Conservation (phyloP, 345 rosid genomes). For the Arabidopsis suecica region DNA sequence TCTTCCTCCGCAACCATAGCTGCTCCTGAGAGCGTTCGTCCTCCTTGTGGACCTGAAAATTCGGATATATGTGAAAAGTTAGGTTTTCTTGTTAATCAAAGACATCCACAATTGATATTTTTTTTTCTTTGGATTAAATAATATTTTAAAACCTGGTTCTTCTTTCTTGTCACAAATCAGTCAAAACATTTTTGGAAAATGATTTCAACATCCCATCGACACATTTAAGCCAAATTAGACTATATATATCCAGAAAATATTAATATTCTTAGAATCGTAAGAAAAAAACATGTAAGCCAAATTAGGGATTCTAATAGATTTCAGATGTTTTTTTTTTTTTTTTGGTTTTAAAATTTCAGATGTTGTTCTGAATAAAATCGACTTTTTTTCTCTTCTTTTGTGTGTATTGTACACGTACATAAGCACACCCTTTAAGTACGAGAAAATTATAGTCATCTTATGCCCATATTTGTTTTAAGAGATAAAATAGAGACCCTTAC, state of each 20-base stretch:
- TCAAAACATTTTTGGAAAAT: constrained; percentile 21
- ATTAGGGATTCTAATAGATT: neutral
- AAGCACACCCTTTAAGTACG: neutral
- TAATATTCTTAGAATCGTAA: neutral
- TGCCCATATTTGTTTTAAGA: neutral
- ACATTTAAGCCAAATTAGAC: neutral
- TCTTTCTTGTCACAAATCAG: constrained; percentile 42
- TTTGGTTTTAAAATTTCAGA: neutral
- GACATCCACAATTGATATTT: neutral
- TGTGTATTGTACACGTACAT: neutral
- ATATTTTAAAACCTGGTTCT: constrained; percentile 2
- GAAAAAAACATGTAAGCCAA: constrained; percentile 12
- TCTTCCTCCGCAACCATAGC: constrained; percentile 46
- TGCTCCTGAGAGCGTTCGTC: constrained; percentile 54
- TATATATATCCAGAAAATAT: neutral
- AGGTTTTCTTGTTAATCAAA: neutral
- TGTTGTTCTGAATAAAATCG: no score
- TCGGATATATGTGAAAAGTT: constrained; percentile 29
- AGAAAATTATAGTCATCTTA: neutral
- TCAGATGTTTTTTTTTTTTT: no score
- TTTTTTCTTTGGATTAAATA: neutral
- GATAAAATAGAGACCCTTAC: constrained; percentile 45
- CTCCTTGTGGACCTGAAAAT: constrained; percentile 47
- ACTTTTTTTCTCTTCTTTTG: neutral
- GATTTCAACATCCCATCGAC: constrained; percentile 9